Evolutionary conservation across 345 rosid genomes (phyloP).

Genomic region (Ricinus communis): DNA sequence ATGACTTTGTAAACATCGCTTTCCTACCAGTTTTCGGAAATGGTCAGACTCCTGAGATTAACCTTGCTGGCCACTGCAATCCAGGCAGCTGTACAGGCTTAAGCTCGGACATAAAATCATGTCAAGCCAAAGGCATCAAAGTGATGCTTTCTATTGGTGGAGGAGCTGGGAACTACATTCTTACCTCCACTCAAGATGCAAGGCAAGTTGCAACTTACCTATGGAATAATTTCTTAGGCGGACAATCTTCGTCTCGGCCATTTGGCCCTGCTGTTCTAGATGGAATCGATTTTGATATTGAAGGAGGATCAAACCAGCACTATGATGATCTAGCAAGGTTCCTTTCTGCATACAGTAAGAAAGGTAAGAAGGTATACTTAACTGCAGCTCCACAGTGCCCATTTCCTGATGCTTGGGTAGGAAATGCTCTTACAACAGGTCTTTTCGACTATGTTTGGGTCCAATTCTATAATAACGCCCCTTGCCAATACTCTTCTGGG

Average conservation of each 20-base stretch:
- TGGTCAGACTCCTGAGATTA: constrained; percentile 10
- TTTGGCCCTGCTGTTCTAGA: constrained; percentile 12
- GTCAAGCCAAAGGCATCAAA: constrained; percentile 17
- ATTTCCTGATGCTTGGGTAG: constrained; percentile 14
- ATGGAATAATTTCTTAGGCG: constrained; percentile 19
- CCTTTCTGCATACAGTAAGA: constrained; percentile 14
- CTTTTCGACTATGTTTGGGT: constrained; percentile 18
- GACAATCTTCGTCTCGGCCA: constrained; percentile 7
- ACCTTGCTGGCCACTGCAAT: constrained; percentile 16
- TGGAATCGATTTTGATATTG: constrained; percentile 10
- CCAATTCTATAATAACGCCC: constrained; percentile 13
- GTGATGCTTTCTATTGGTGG: constrained; percentile 17
- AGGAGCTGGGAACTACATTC: background rate
- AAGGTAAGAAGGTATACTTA: constrained; percentile 12
- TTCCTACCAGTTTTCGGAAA: constrained; percentile 16
- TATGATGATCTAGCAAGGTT: constrained; percentile 11
- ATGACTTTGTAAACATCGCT: constrained; percentile 16
- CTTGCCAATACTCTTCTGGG: constrained; percentile 7
- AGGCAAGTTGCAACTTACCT: constrained; percentile 17
- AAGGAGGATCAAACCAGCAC: constrained; percentile 9
- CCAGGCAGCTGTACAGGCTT: constrained; percentile 15
- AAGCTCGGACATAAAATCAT: constrained; percentile 17
- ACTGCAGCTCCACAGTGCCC: constrained; percentile 16
- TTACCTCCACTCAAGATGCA: constrained; percentile 22
- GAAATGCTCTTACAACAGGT: constrained; percentile 5